Base-by-base conservation (phyloP, 1,284 basidiomycete species). In the Boletus semigastroideus region DNA sequence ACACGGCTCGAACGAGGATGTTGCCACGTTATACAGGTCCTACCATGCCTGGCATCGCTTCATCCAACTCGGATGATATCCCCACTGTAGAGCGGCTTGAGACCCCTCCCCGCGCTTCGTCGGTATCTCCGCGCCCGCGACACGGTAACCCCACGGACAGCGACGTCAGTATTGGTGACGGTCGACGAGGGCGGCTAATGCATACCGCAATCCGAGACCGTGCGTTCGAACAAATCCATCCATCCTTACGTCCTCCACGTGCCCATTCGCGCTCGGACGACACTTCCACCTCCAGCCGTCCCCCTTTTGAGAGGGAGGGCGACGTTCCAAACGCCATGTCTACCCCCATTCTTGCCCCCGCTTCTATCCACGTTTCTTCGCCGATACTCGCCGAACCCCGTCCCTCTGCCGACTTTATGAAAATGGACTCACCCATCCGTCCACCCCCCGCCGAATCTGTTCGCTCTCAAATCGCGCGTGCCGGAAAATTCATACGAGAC, bases 391-490 rank as follows among this genome's bases (percentile, higher is more conserved):
- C 67, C 3, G 66, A 70, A 42, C 64, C 68, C 20, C 61, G 56
- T 4, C 68, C 65, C 27, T 68, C 68, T 11, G 65, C 67, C 1
- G 65, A 67, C 36, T 67, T 69, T 45, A 68, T 61, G 55, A 70
- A 69, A 45, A 70, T 70, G 65, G 68, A 70, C 1, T 63, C 67
- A 9, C 65, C 65, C 6, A 68, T 69, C 31, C 65, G 68, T 25
- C 67, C 66, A n/a, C 65, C 50, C 0, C 67, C 68, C 0, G 63
- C 69, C 4, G 67, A 70, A 39, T 69, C 67, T 8, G 56, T 67
- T 22, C 55, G 65, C 16, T 67, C 65, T 9, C 65, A 70, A 37
- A 52, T 67, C n/a, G 65, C 22, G 1, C 57, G 67, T 4, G 54
- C 61, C 1, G 51, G 64, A 13, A 59, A 66, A 42, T 65, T 68